These are phyloP conservation scores for Filobasidium wieringae DNA, from an alignment of 768 basidiomycete genomes.

Conservation along the genomic window DNA sequence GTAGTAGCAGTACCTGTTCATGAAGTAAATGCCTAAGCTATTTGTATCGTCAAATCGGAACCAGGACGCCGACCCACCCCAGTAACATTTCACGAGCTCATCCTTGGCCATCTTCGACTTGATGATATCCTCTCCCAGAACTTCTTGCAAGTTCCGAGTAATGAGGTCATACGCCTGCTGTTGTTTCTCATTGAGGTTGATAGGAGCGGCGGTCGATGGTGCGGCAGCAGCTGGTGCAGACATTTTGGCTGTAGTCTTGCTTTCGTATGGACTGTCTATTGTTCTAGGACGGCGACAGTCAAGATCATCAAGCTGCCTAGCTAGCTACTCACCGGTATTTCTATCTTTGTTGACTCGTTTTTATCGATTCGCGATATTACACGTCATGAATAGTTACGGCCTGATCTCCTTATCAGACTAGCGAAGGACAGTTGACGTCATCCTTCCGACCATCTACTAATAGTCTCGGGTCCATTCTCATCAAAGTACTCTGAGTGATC, in stretches of 20 bases:
- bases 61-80: constrained; percentile 52
- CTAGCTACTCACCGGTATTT: not conserved
- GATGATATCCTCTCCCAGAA: constrained; percentile 72
- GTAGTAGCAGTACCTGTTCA: constrained; percentile 76
- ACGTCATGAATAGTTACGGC: not conserved
- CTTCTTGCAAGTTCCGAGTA: constrained; percentile 72
- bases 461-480: too few species aligned
- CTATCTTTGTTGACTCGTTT: not conserved
- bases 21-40: not conserved
- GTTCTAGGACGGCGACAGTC: not conserved
- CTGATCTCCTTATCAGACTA: not conserved
- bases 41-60: not conserved
- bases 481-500: too few species aligned
- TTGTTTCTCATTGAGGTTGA: constrained; percentile 23
- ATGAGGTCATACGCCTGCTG: constrained; percentile 59
- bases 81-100: constrained; percentile 71
- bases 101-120: constrained; percentile 68
- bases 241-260: not conserved
- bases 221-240: constrained; percentile 12
- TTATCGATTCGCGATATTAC: not conserved
- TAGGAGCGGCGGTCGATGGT: constrained; percentile 11
- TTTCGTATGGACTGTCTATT: not conserved
- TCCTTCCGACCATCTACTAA: too few species aligned
- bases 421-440: not conserved
- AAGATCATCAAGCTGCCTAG: not conserved